Evolutionary conservation across 2,329 filamentous ascomycete genomes (phyloP), one percentile per base, ranked within the genome.

Genomic region (Thelonectria olida): DNA sequence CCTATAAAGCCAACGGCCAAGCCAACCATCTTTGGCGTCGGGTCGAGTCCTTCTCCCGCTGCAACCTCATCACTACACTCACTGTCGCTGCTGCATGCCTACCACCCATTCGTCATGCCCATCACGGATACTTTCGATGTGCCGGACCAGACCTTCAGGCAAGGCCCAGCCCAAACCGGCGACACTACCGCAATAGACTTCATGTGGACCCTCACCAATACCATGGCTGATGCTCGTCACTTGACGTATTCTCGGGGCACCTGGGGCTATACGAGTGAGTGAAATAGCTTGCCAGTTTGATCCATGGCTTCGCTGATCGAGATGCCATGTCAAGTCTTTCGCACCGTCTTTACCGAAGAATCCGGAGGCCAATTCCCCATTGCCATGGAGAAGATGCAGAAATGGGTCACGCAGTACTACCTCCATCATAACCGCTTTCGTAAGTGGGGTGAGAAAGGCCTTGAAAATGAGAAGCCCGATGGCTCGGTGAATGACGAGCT

Each of bases 361-460:
- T 52, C 49, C 6, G 49, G 41, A 15, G 22, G 22, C 8, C 15
- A 41, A 17, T 52, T 52, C 15, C n/a, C 36, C 9, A 52, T 52
- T 42, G 49, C 49, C n/a, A 52, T 52, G 49, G 49, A 42, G 49
- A 54, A 47, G n/a, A 20, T 47, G n/a, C 7, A 54, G 5, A 44
- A 19, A 8, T 47, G 39, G 25, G 8, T 27, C 39, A 47, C 41
- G 22, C 41, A 47, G 19, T 38, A 54, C 31, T 44, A 38, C 20
- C 5, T 47, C 39, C 39, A 54, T 25, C 17, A 23, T 2, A 38
- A 47, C n/a, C 17, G 28, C 20, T 54, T 38, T 17, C 7, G 10
- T 31, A 10, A 3, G 10, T 38, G 20, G 28, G 39, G 41, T 3
- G 27, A 27, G 28, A 54, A 15, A 38, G 36, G 25, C 17, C 10